Evolutionary conservation across 1,139 yeast species (phyloP), one percentile per base, ranked within the genome.

Genomic region (Zygosaccharomyces pseudobailii): DNA sequence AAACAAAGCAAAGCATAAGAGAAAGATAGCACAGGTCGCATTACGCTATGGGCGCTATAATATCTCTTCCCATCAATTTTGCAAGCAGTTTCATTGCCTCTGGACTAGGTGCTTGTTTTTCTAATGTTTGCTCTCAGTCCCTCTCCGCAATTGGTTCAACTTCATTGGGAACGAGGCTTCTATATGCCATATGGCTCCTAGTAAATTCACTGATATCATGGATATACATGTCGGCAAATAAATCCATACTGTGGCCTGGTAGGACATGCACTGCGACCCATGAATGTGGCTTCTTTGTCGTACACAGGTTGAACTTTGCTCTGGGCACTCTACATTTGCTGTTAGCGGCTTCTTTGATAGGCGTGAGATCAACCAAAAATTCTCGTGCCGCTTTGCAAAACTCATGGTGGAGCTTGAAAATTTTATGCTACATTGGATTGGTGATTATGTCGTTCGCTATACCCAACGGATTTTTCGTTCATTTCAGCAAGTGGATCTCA

Each of bases 271-370:
- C 83, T 42, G 95, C 92, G 7, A 62, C 66, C 3, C 83, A 84
- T 38, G 89, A 88, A 59, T 94, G 98, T 71, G 95, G 97, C 47
- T 94, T 92, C 68, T 87, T 90, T 19, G 90, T 95, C 5, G 97
- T 92, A 8, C 94, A 92, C 63, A 74, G 97, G 49, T 75, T 94
- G 57, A 89, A 88, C 68, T 86, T 89, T 65, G 94, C 97, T 2
- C 73, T 92, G 20, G 98, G 96, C 1, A 46, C 82, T 45, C 69
- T 89, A 52, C 98, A 94, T 69, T 62, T 90, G 38, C 58, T 82
- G 1, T 71, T 92, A 48, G 96, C 95, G 0, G 70, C 72, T 2
- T 62, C 85, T 40, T 71, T 92, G 45, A 64, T 85, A 7, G 87
- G 87, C 42, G 95, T 88, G 9, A 82, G 79, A 56, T 83, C 94